A percentile compares a stretch with the other conserved stretches of the same genome.
Conservation (phyloP, 2,329 filamentous ascomycete genomes). For the Lasiodiplodia sp. region DNA sequence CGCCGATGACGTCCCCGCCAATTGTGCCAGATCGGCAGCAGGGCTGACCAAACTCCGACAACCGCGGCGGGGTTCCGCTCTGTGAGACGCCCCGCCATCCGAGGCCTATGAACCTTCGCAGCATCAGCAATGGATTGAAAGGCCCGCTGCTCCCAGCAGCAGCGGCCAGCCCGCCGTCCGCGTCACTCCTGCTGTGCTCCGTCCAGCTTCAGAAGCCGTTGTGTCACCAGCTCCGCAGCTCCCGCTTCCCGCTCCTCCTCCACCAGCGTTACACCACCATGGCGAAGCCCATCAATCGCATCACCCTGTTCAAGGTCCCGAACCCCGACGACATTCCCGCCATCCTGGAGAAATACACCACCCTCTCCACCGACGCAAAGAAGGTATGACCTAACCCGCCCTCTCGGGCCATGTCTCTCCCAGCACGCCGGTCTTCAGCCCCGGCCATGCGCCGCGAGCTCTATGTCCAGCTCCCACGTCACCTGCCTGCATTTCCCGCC, state of each 20-base stretch:
- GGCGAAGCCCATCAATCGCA: conserved; percentile 40
- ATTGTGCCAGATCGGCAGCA: not conserved
- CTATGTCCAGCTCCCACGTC: conserved; percentile 18
- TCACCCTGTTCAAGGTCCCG: conserved; percentile 48
- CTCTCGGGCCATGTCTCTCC: conserved; percentile 8
- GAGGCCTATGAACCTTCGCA: not conserved
- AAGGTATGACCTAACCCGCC: conserved; percentile 39
- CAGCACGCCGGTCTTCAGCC: conserved; percentile 2
- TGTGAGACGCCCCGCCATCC: conserved; percentile 1
- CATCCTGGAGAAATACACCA: conserved; percentile 43
- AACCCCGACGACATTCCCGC: conserved; percentile 40
- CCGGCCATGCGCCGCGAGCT: not conserved
- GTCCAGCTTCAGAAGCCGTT: conserved; percentile 22
- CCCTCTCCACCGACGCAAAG: conserved; percentile 42
- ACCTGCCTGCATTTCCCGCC: not conserved
- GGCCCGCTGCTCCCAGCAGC: conserved; percentile 1
- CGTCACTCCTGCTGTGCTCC: conserved; percentile 17
- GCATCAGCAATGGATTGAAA: conserved; percentile 10
- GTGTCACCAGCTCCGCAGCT: conserved; percentile 23
- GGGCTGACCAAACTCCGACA: conserved; percentile 5
- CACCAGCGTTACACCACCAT: conserved; percentile 33
- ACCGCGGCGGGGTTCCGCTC: conserved; percentile 20
- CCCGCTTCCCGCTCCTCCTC: not conserved
- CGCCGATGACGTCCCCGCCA: not conserved
- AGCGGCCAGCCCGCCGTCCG: conserved; percentile 4